Evolutionary conservation across 2,329 filamentous ascomycete species (phyloP), one percentile per base, ranked within the genome.

Genomic region (Diaporthe caulivora): DNA sequence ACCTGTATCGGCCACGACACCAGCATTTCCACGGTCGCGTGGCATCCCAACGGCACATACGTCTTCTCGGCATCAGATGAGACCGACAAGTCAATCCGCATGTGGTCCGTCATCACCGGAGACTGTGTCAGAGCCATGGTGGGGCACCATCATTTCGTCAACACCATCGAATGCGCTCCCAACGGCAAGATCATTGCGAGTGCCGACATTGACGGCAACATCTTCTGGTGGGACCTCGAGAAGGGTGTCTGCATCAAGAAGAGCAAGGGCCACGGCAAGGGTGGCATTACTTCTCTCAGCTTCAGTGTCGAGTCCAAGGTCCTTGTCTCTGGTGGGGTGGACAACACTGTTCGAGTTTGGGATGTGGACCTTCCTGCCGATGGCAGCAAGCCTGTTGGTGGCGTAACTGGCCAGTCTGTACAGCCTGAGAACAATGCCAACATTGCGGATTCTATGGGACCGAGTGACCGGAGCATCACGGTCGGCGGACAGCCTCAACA

Each of bases 81-180:
- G 80, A 90, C 87, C 9, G 91, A 99, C 83, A 96, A 96, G 82
- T 97, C 95, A 0, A 94, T 98, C 44, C 92, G 97, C 40, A 98
- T 99, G 96, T 99, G 97, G 97, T 92, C 95, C 13, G 90, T 98
- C n/a, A 89, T 91, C 15, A 96, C 93, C 11, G 97, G 97, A 37
- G 92, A 92, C 75, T 95, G 95, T 47, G 94, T 98, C 7, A 93
- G 97, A 34, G 91, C 98, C 79, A 98, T 98, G 80, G 95, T 94
- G 0, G 97, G 97, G 1, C 97, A 99, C 80, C 93, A 91, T 0
- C 95, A 97, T 65, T 94, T 95, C 79, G 92, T 98, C 80, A 97
- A 93, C 18, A 90, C 95, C 0, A 85, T 98, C 34, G 91, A 96
- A 76, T 97, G 95, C 79, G 93, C 94, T 29, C 95, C 94, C 1